These are phyloP conservation scores for Apiospora arundinis DNA, from an alignment of 2,329 filamentous ascomycete species.

Conservation along the genomic window DNA sequence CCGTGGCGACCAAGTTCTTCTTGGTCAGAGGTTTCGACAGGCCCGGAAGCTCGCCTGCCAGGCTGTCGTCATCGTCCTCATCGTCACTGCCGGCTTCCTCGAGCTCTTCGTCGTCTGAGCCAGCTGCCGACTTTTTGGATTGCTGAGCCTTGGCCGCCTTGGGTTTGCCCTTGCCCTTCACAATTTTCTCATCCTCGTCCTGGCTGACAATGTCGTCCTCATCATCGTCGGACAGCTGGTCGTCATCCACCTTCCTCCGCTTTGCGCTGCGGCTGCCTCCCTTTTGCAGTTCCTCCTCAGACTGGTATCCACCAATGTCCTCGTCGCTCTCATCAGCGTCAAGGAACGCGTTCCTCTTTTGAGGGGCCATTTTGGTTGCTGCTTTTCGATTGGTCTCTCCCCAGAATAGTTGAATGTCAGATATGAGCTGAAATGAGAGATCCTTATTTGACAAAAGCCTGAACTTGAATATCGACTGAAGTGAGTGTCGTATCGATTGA, in stretches of 20 bases:
- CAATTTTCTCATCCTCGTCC: conserved; percentile 30
- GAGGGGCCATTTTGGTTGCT: conserved; percentile 62
- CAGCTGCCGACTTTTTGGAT: conserved; percentile 24
- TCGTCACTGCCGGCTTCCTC: conserved; percentile 23
- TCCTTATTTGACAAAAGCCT: neutral
- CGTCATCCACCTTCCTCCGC: conserved; percentile 42
- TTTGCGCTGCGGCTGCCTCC: conserved; percentile 68
- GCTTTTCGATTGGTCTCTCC: neutral
- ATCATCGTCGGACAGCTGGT: conserved; percentile 34
- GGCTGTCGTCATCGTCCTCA: conserved; percentile 29
- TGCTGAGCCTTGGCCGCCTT: conserved; percentile 30
- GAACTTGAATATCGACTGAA: neutral
- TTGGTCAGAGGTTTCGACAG: conserved; percentile 63
- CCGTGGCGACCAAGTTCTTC: conserved; percentile 71
- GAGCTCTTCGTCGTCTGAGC: conserved; percentile 31
- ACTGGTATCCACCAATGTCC: conserved; percentile 66
- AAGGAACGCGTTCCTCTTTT: conserved; percentile 77
- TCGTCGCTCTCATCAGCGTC: conserved; percentile 66
- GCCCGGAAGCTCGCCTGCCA: conserved; percentile 50
- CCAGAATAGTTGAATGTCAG: neutral
- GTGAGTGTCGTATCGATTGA: neutral
- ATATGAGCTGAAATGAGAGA: neutral
- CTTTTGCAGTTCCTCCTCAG: conserved; percentile 71
- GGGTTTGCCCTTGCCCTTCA: conserved; percentile 32
- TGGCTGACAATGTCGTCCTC: conserved; percentile 38